Conservation (phyloP, 192 early-diverging fungal genomes). For the Funneliformis mosseae region DNA sequence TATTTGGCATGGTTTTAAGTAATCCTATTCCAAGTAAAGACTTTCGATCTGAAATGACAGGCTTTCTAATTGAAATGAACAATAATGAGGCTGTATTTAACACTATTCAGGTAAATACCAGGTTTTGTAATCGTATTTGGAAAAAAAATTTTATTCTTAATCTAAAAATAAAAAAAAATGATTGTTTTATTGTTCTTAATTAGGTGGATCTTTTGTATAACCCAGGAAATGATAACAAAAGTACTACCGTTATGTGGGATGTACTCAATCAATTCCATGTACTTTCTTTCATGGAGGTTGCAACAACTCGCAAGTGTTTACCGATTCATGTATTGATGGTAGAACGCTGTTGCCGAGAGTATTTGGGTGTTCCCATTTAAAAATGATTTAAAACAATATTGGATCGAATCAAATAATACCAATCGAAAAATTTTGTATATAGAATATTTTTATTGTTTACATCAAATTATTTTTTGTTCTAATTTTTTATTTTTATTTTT, state of each 20-base stretch:
- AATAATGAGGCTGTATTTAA: background rate
- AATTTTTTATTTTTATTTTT: background rate
- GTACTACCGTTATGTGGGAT: background rate
- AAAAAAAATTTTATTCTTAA: background rate
- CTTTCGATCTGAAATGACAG: background rate
- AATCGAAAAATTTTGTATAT: background rate
- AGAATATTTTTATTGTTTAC: background rate
- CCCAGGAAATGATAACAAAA: background rate
- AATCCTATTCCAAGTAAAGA: constrained; percentile 23
- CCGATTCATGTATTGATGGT: constrained; percentile 1
- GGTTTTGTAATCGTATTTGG: background rate
- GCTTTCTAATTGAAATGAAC: constrained; percentile 12
- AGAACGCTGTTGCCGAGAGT: background rate
- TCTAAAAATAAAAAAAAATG: background rate
- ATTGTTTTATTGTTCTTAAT: background rate
- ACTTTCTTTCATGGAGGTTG: constrained; percentile 12
- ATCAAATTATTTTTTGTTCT: background rate
- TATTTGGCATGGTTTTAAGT: constrained; percentile 22
- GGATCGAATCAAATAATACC: background rate
- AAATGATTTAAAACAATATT: background rate
- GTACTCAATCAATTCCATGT: constrained; percentile 12
- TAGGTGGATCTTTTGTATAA: background rate
- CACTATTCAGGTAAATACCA: constrained; percentile 20
- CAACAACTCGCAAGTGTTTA: background rate
- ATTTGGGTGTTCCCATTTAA: constrained; percentile 7